Base-by-base conservation (phyloP, 768 basidiomycete genomes). In the Auricularia heimuer region DNA sequence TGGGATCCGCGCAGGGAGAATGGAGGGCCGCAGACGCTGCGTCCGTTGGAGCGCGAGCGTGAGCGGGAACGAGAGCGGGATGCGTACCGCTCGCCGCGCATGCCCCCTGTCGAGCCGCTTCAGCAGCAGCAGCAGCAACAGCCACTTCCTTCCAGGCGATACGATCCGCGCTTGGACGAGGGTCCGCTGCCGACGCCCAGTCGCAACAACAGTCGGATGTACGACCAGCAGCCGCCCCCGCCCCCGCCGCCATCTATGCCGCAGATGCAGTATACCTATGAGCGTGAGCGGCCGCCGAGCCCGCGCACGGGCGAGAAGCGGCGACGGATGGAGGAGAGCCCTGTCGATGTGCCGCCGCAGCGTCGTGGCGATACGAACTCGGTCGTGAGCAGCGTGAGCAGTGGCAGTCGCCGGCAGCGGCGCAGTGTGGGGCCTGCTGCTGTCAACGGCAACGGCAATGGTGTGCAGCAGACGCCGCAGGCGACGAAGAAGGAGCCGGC, bases 231-330 rank as follows among this genome's bases (percentile, higher is more conserved):
- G 56, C 56, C 24, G 24, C 56, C 24, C 11, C 56, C 24, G 21
- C 21, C 29, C 2, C 54, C 54, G 4, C 54, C n/a, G 11, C 12
- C 29, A 1, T 29, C 11, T 2, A 6, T 8, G 29, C 4, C 6
- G 56, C 56, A 60, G 56, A 35, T 35, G 56, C 24, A 60, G 56
- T 60, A 60, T 34, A 35, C 29, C 11, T 60, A 60, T 24, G 56
- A 60, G 24, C 56, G 56, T 3, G 56, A 54, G 54, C 54, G 56
- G 4, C 29, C 47, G 47, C 47, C 29, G 4, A 60, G 56, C 29
- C 56, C 56, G 56, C 56, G 56, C 4, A 18, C 56, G 34, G 56
- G 56, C 56, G 56, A 60, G 21, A 60, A 60, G 56, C 56, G 56
- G 24, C 18, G 56, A 10, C 14, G 56, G 18, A 14, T 14, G 24